Conservation (phyloP, 768 basidiomycete genomes). For the Pulveroboletus sp. region DNA sequence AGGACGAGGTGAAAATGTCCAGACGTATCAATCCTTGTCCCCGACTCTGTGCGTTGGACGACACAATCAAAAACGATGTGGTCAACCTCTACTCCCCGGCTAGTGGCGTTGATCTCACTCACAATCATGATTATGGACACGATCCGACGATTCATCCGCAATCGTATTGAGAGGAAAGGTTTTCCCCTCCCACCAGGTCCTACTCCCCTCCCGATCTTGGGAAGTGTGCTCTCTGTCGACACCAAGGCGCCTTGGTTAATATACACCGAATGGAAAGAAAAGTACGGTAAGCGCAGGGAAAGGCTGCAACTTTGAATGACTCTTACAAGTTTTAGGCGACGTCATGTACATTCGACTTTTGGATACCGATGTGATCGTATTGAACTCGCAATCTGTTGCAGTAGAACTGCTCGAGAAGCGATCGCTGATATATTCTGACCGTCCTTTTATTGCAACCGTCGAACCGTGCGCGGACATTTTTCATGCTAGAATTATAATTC, state of each 20-base stretch:
- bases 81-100: no score
- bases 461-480: conserved; percentile 1
- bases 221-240: conserved; percentile 2
- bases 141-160: neutral
- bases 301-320: no score
- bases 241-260: conserved; percentile 1
- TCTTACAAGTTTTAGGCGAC: conserved; percentile 3
- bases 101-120: neutral
- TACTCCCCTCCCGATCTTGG: conserved; percentile 5
- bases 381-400: conserved; percentile 5
- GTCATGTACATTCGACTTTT: conserved; percentile 6
- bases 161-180: neutral
- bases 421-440: conserved; percentile 15
- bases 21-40: no score
- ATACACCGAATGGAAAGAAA: conserved; percentile 2
- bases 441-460: conserved; percentile 3
- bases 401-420: conserved; percentile 9
- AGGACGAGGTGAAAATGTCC: no score
- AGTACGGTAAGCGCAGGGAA: conserved; percentile 1
- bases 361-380: conserved; percentile 1
- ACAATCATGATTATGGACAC: neutral
- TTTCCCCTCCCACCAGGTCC: conserved; percentile 8
- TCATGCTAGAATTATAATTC: no score
- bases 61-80: no score
- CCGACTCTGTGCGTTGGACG: no score